phyloP scores from a whole-genome alignment of 306 rosid genomes.

The apple (Malus domestica) region ASM211411v1 NC_041798.1:22849501-22850000 shows the following conservation, averaged over 20 bases:
- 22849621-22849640: conserved; percentile 87
- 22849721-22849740: neutral
- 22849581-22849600: conserved; percentile 94
- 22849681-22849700: conserved; percentile 70
- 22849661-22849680: conserved; percentile 94
- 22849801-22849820: neutral
- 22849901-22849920: neutral
- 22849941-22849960: neutral
- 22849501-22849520: conserved; percentile 91
- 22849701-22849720: neutral
- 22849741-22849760: neutral
- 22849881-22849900: conserved; percentile 1
- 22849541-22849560: conserved; percentile 82
- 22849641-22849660: conserved; percentile 94
- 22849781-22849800: neutral
- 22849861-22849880: neutral
- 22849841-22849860: neutral
- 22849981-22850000: conserved; percentile 54
- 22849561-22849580: conserved; percentile 95
- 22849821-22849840: neutral
- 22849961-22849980: conserved; percentile 20
- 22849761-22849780: neutral
- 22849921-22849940: neutral
- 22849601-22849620: conserved; percentile 87
- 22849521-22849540: conserved; percentile 87